Base-by-base conservation (phyloP, 192 early-diverging fungal genomes). In the Entomortierella parvispora region DNA sequence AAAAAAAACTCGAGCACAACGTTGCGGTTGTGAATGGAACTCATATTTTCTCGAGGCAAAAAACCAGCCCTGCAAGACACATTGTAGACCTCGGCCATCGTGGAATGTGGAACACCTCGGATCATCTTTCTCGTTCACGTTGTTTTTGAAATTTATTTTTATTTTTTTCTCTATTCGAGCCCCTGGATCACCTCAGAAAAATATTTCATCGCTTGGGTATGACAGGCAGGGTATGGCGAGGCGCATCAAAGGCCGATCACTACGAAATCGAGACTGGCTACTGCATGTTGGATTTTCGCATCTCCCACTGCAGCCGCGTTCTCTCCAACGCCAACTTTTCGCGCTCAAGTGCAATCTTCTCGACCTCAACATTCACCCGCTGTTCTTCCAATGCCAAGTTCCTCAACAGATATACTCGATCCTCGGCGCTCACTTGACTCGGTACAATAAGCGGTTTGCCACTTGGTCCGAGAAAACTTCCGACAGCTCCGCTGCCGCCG, bases 271-370 rank as follows among this genome's bases (percentile, higher is more conserved):
- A 25, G 17, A 1, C 25, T 8, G 42, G 6, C 18, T 29, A 45
- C 12, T 55, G 2, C 32, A 42, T 20, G 57, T 51, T 58, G 34
- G 45, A 47, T 17, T 62, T 48, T 28, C 43, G 55, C 74, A 77
- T 68, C 37, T 77, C 66, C 65, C 66, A 66, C 37, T 77, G 58
- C 15, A 77, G 42, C 1, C 58, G 45, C 23, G 61, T 10, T 4
- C 66, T 51, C 37, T 77, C 74, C 0, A 77, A 42, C 2, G 53
- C 66, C 29, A 77, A 20, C 53, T 33, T 47, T 11, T 66, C 65
- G 8, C 74, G 65, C 42, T 68, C 66, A 8, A 77, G 45, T 15
- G 66, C 74, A 45, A 77, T 57, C 40, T 68, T 62, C 10, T 68
- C 66, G 0, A 68, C 31, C 37, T 77, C 60, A 20, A 68, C 52